These are phyloP conservation scores for Kodamaea hsintzibuensis DNA, from an alignment of 805 yeast genomes.

Conservation along the genomic window DNA sequence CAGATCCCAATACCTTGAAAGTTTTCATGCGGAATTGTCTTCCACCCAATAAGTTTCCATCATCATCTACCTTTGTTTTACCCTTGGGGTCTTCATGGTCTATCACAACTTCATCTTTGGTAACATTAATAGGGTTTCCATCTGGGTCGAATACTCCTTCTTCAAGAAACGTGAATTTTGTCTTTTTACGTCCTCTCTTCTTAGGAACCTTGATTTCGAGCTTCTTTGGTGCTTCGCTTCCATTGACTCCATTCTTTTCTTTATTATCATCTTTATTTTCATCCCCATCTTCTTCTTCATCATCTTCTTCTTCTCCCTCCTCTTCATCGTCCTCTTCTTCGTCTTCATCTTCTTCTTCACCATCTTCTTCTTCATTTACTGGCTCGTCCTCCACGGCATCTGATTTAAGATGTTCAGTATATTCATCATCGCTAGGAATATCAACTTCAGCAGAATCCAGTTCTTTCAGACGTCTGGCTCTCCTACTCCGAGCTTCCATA, in stretches of 20 bases:
- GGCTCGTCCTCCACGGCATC: conserved; percentile 11
- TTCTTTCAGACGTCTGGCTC: neutral
- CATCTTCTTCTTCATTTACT: conserved; percentile 8
- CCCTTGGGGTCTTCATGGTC: conserved; percentile 76
- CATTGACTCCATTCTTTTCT: conserved; percentile 1
- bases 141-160: conserved; percentile 58
- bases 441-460: neutral
- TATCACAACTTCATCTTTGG: conserved; percentile 75
- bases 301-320: conserved; percentile 8
- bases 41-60: conserved; percentile 70
- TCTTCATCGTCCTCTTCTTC: conserved; percentile 10
- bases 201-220: conserved; percentile 11
- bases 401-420: conserved; percentile 3
- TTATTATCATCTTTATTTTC: conserved; percentile 13
- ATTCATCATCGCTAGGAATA: conserved; percentile 7
- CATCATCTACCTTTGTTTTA: conserved; percentile 63
- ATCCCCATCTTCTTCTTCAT: conserved; percentile 8
- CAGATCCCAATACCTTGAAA: conserved; percentile 64
- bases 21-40: conserved; percentile 73
- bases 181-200: conserved; percentile 35
- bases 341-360: conserved; percentile 3
- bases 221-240: conserved; percentile 6
- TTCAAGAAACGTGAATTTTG: conserved; percentile 36
- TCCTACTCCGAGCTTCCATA: neutral
- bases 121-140: conserved; percentile 64